Evolutionary conservation across 768 basidiomycete species (phyloP), one percentile per base, ranked within the genome.

Genomic region (Piloderma croceum): DNA sequence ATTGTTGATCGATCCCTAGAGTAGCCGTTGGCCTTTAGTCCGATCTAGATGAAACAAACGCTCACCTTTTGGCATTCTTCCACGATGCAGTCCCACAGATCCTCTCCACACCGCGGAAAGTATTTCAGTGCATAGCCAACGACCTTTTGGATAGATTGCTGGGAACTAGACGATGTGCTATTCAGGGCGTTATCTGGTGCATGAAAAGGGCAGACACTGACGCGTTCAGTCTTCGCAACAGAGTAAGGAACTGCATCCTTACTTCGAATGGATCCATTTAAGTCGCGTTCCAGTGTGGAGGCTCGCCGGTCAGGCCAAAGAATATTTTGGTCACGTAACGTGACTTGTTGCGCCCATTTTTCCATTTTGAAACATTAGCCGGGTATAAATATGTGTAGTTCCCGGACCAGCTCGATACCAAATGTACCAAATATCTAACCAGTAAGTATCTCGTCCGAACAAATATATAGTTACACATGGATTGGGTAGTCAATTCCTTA

Each of bases 51-150:
- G 12, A 6, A 5, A 18, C 15, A 2, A 13, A 18, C 34, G 44
- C 61, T 9, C 42, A 84, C 91, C 74, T 91, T 93, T 58, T 86
- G 81, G 48, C 83, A 90, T 64, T 93, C 89, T 56, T 94, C 90
- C 19, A 91, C 63, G 27, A 94, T 76, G 51, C 90, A 93, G 50
- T 93, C 90, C 92, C 91, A 94, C 9, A 94, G 61, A 59, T 96
- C 90, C 52, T 94, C 90, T 5, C 88, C 90, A 41, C 90, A 92
- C 42, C 75, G 75, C 5, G 82, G 69, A 39, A 84, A 91, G 54
- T 86, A 82, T 58, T 91, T 91, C 41, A 92, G 70, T 0, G 90
- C 88, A 52, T 81, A 93, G 7, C 74, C 71, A 23, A 93, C 91
- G 24, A 87, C 83, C 59, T 84, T 88, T 60, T 89, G 86, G 39